Evolutionary conservation across 768 basidiomycete species (phyloP).

Genomic region (Rhodotorula toruloides): DNA sequence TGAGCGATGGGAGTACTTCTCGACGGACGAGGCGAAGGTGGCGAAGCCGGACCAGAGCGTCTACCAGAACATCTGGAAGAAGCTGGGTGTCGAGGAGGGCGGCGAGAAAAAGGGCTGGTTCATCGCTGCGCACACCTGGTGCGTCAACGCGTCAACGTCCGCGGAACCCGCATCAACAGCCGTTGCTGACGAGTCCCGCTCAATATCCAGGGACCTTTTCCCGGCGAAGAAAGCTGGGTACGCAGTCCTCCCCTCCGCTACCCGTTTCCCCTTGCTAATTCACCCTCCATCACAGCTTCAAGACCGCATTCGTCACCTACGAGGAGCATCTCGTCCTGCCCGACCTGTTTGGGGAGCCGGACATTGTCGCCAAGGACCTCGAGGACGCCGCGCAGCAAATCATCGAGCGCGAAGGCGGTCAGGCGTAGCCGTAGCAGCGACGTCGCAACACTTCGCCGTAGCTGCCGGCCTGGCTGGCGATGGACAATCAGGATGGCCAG

Average conservation of each 20-base stretch:
- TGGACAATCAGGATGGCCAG: no score
- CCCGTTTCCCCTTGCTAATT: neutral
- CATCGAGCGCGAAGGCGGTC: conserved; percentile 6
- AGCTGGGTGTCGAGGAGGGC: neutral
- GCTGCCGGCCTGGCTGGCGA: no score
- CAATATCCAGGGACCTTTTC: conserved; percentile 29
- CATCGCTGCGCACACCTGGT: conserved; percentile 27
- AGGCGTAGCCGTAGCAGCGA: no score
- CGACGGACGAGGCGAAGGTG: conserved; percentile 19
- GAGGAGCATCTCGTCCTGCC: conserved; percentile 19
- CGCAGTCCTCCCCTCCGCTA: neutral
- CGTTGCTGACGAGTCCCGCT: no score
- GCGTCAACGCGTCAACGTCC: neutral
- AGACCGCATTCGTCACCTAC: conserved; percentile 30
- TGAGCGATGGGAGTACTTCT: conserved; percentile 13
- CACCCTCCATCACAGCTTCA: conserved; percentile 12
- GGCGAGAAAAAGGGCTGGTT: conserved; percentile 27
- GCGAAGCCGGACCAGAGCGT: conserved; percentile 33
- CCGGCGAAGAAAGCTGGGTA: conserved; percentile 34
- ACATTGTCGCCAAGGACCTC: conserved; percentile 25
- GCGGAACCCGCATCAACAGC: no score
- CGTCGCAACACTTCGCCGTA: no score
- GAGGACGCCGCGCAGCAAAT: conserved; percentile 24
- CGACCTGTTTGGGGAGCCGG: conserved; percentile 16
- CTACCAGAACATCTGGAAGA: conserved; percentile 20